phyloP scores from a whole-genome alignment of 2,329 filamentous ascomycete species.

The Epichloe brachyelytri region DNA sequence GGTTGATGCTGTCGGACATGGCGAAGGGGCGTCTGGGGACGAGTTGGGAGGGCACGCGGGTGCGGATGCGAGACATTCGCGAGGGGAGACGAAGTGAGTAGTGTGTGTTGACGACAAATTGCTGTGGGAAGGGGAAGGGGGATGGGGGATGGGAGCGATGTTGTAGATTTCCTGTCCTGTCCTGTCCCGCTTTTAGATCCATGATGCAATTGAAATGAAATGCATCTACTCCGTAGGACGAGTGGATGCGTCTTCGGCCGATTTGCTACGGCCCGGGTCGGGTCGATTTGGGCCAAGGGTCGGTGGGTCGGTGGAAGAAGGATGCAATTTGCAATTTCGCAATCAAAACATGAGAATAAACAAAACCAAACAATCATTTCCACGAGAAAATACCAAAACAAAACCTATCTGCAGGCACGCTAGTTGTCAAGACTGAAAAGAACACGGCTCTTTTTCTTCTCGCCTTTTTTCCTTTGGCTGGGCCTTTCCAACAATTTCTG shows the following conservation, averaged over 20 bases:
- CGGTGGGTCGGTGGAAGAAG: not conserved
- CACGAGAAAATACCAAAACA: not conserved
- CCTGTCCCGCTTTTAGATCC: not conserved
- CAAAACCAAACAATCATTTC: not conserved
- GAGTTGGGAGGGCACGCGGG: not conserved
- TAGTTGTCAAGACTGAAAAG: not conserved
- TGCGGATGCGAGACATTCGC: not conserved
- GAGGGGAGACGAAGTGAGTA: not conserved
- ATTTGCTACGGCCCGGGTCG: no score
- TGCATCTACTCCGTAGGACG: no score
- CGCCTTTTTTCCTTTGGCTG: not conserved
- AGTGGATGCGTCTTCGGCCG: not conserved
- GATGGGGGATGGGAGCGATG: not conserved
- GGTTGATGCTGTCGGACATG: constrained; percentile 25
- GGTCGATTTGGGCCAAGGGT: not conserved
- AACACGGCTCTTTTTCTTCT: not conserved
- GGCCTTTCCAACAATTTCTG: not conserved
- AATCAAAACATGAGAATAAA: no score
- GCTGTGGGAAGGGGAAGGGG: not conserved
- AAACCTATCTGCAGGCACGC: not conserved
- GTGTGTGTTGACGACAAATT: not conserved
- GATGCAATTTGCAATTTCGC: not conserved
- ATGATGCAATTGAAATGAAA: not conserved
- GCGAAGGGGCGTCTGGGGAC: constrained; percentile 4
- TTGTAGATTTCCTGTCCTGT: not conserved